Conservation (phyloP, 495 filamentous ascomycete genomes). For the Corynascus novoguineensis region DNA sequence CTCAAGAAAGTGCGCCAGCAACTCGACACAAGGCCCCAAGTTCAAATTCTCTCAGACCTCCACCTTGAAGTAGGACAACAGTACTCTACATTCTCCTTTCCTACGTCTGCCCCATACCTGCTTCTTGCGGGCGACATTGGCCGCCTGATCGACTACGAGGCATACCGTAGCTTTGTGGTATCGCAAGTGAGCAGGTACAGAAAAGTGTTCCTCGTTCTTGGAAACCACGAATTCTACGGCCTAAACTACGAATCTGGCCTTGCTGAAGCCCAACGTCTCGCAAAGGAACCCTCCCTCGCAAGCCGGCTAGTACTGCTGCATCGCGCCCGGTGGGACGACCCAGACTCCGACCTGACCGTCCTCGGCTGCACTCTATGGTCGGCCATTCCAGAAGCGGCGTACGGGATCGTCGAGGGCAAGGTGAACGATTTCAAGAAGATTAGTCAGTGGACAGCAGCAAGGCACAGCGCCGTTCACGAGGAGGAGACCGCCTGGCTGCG, state of each 20-base stretch:
- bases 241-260: conserved; percentile 35
- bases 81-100: conserved; percentile 46
- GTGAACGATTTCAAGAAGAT: conserved; percentile 51
- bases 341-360: conserved; percentile 34
- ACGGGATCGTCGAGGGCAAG: conserved; percentile 34
- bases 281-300: conserved; percentile 40
- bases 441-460: conserved; percentile 40
- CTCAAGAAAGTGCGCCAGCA: neutral
- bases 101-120: conserved; percentile 43
- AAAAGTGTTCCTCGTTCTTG: conserved; percentile 49
- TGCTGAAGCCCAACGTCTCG: conserved; percentile 38
- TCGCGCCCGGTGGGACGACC: conserved; percentile 28
- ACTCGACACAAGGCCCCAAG: neutral
- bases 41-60: conserved; percentile 67
- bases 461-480: conserved; percentile 43
- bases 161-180: conserved; percentile 47
- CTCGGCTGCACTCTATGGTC: conserved; percentile 58
- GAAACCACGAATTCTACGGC: conserved; percentile 58
- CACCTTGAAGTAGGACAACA: conserved; percentile 52
- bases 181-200: conserved; percentile 41
- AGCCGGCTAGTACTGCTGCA: conserved; percentile 46
- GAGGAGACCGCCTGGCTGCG: conserved; percentile 45
- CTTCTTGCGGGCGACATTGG: conserved; percentile 57
- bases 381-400: conserved; percentile 34
- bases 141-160: conserved; percentile 47